These are phyloP conservation scores for Lycium ferocissimum DNA, from an alignment of 257 asterid species.

Conservation along the genomic window DNA sequence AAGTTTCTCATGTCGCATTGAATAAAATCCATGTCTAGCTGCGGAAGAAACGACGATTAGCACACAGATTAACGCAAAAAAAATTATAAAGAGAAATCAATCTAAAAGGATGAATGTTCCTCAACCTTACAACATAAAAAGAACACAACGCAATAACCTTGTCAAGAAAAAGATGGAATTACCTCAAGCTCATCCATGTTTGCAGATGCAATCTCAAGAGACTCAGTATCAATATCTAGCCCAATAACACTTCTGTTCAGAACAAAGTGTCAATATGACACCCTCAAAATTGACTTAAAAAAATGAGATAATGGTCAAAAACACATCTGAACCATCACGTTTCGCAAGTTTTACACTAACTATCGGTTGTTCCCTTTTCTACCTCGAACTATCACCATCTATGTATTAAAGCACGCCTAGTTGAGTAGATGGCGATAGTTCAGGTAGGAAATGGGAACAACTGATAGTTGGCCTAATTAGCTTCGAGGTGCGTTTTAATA, in stretches of 20 bases:
- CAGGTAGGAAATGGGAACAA: too few species aligned
- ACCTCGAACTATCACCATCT: too few species aligned
- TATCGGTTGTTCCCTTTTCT: too few species aligned
- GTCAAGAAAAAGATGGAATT: slow-evolving; percentile 26
- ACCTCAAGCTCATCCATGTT: slow-evolving; percentile 93
- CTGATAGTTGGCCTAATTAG: too few species aligned
- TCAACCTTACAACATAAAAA: too few species aligned
- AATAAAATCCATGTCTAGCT: slow-evolving; percentile 77
- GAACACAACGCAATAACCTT: not conserved
- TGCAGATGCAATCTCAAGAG: slow-evolving; percentile 84
- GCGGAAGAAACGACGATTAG: slow-evolving; percentile 41
- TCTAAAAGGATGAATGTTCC: not conserved
- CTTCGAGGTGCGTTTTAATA: too few species aligned
- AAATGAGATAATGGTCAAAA: too few species aligned
- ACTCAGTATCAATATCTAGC: slow-evolving; percentile 77
- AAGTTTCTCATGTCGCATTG: slow-evolving; percentile 72
- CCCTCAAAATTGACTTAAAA: too few species aligned
- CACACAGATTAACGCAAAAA: not conserved
- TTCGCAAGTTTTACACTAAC: too few species aligned
- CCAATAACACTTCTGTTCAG: slow-evolving; percentile 71
- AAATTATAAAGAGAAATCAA: not conserved
- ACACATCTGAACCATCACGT: too few species aligned
- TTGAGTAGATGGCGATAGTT: too few species aligned
- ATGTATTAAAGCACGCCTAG: too few species aligned
- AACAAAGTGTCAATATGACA: slow-evolving; percentile 8